Evolutionary conservation across 306 rosid species (phyloP).

Genomic region (Trifolium repens): DNA sequence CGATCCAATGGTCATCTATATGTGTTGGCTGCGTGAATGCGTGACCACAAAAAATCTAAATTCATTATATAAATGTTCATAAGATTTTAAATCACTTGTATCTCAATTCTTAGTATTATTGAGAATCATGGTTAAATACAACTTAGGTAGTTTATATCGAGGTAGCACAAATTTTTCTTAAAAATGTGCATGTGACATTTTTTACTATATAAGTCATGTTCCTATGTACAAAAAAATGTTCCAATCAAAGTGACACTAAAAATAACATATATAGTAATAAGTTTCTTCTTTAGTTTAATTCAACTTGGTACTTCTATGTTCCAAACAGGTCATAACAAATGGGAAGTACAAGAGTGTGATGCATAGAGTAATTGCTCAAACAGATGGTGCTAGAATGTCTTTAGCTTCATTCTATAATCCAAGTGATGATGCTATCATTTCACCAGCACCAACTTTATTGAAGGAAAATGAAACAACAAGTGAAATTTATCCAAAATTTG

Average conservation of each 20-base stretch:
- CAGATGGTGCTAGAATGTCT: constrained; percentile 86
- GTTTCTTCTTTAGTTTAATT: not conserved
- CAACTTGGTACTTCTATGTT: not conserved
- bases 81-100: not conserved
- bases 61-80: not conserved
- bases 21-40: not conserved
- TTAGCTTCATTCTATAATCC: constrained; percentile 96
- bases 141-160: not conserved
- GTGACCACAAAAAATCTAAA: too few species aligned
- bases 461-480: constrained; percentile 56
- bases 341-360: constrained; percentile 90
- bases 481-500: constrained; percentile 80
- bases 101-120: not conserved
- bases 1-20: not conserved
- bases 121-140: not conserved
- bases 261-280: not conserved
- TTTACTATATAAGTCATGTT: not conserved
- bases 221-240: not conserved
- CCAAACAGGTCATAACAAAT: constrained; percentile 75
- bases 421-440: constrained; percentile 80
- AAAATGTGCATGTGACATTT: not conserved
- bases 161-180: not conserved
- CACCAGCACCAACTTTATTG: constrained; percentile 75
- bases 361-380: constrained; percentile 81
- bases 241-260: constrained; percentile 28